Evolutionary conservation across 305 asterid genomes (phyloP).

Genomic region (Fraxinus platypoda): DNA sequence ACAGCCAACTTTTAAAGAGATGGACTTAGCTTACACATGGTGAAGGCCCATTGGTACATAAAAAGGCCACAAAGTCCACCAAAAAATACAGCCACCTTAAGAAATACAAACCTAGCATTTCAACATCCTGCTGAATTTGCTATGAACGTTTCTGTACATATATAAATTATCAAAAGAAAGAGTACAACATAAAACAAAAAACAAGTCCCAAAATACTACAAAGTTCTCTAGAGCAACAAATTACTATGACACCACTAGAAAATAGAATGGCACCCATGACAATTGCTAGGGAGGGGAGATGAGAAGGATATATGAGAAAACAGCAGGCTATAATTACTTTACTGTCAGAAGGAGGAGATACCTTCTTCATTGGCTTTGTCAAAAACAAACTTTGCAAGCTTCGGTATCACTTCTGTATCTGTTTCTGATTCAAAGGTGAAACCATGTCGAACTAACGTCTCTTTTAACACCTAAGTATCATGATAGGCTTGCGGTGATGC

Average conservation of each 20-base stretch:
- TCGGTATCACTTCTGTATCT: constrained; percentile 96
- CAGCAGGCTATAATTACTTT: not conserved
- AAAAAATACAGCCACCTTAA: not conserved
- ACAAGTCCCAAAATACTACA: not conserved
- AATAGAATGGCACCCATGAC: not conserved
- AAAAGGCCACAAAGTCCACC: not conserved
- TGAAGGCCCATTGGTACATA: not conserved
- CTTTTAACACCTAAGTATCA: constrained; percentile 68
- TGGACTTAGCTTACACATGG: not conserved
- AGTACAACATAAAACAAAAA: not conserved
- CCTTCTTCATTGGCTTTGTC: constrained; percentile 94
- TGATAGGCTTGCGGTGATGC: constrained; percentile 9
- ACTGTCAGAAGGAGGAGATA: constrained; percentile 30
- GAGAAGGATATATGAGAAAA: not conserved
- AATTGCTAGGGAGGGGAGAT: not conserved
- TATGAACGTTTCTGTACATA: not conserved
- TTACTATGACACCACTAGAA: not conserved
- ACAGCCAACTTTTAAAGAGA: not conserved
- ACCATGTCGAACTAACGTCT: constrained; percentile 87
- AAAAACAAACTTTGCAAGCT: constrained; percentile 90
- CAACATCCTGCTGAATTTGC: not conserved
- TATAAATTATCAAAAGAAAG: not conserved
- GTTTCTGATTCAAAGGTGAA: constrained; percentile 92
- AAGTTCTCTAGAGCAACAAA: not conserved
- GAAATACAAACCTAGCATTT: not conserved